Base-by-base conservation (phyloP, 2,329 filamentous ascomycete species). In the Fusarium ambrosium region DNA sequence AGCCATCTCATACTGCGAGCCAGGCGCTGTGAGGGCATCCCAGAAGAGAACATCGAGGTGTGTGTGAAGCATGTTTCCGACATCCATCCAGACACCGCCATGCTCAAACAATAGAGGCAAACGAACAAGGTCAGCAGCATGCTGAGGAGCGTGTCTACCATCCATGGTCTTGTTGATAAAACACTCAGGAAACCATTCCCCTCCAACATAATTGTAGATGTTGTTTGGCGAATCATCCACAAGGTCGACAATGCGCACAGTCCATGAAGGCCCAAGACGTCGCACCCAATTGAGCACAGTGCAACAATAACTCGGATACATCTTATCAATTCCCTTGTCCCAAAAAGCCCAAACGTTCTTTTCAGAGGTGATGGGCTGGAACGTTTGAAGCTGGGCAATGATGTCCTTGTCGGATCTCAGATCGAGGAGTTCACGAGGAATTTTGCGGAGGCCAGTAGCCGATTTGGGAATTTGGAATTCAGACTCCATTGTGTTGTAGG, bases 291-390 rank as follows among this genome's bases (percentile, higher is more conserved):
- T 83, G 10, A 85, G 51, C 0, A 86, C 79, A 29, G 84, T 86
- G 27, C 78, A 77, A 48, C 80, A 79, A 55, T 81, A 82, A 73
- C 83, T 83, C 13, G 80, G 77, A 9, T 82, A 84, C 80, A 85
- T 85, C 9, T 68, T 66, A 4, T 77, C 61, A 0, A 84, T 64
- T 0, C 85, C 84, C 11, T 79, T 81, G 64, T 86, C 81, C 85
- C 85, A 87, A 66, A 85, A 85, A 2, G 84, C 84, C 84, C 85
- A 87, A 4, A 87, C 80, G 45, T 87, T 87, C 70, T 83, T 85
- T 62, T 86, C 84, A 0, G 82, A 83, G 1, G 79, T 81, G 45
- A 83, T 63, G n/a, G 83, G 80, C 3, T 72, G 77, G 53, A 79
- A 81, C 1, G 72, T 63, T 10, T 70, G 64, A 1, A 84, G 79